phyloP scores from a whole-genome alignment of 2,329 filamentous ascomycete genomes.

The Stachybotrys chlorohalonatus region DNA sequence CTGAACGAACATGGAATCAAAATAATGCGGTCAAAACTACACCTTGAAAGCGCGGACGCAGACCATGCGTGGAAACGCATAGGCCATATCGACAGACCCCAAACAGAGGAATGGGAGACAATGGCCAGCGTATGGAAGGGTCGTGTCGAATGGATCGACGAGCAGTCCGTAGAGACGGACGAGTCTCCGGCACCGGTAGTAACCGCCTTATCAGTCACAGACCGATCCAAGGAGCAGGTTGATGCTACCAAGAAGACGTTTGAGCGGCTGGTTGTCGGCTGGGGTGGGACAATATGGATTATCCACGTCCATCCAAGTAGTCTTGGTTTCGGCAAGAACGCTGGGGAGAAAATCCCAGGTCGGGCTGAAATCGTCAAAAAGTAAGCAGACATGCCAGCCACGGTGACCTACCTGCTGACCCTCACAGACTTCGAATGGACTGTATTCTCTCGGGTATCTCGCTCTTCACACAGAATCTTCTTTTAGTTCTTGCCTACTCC shows the following conservation, averaged over 20 bases:
- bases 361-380: slow-evolving; percentile 87
- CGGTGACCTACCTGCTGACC: slow-evolving; percentile 51
- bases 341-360: slow-evolving; percentile 63
- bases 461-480: slow-evolving; percentile 83
- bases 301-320: slow-evolving; percentile 78
- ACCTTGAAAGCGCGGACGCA: slow-evolving; percentile 64
- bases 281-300: slow-evolving; percentile 95
- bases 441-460: slow-evolving; percentile 97
- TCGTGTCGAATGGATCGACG: slow-evolving; percentile 86
- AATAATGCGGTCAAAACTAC: slow-evolving; percentile 85
- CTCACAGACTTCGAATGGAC: slow-evolving; percentile 75
- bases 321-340: slow-evolving; percentile 54
- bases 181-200: slow-evolving; percentile 33
- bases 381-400: slow-evolving; percentile 52
- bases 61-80: slow-evolving; percentile 93
- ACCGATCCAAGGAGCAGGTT: slow-evolving; percentile 39
- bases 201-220: slow-evolving; percentile 20
- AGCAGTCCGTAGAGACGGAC: slow-evolving; percentile 66
- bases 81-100: slow-evolving; percentile 82
- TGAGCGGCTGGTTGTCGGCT: slow-evolving; percentile 84
- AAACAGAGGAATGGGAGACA: slow-evolving; percentile 82
- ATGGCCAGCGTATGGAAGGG: slow-evolving; percentile 97
- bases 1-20: slow-evolving; percentile 96
- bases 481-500: slow-evolving; percentile 88
- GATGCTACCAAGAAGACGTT: slow-evolving; percentile 37